A percentile compares a stretch with the other conserved stretches of the same genome.
Conservation (phyloP, 2,329 filamentous ascomycete species). For the Scedosporium aurantiacum region DNA sequence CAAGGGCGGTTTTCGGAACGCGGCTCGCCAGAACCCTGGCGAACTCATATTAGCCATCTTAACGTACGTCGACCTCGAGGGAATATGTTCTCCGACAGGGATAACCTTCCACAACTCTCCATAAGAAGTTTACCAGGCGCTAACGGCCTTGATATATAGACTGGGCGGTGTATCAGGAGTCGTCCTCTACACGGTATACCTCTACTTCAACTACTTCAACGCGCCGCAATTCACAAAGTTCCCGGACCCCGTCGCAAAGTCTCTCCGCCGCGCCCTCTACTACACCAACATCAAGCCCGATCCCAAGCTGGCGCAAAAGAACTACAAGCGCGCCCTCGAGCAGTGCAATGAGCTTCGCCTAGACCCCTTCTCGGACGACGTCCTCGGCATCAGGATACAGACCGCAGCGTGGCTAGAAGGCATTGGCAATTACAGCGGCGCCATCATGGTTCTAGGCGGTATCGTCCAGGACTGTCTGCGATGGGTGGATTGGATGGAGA, state of each 20-base stretch:
- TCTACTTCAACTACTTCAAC: conserved; percentile 46
- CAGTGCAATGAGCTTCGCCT: conserved; percentile 63
- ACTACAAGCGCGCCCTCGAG: conserved; percentile 70
- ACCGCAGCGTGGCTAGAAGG: conserved; percentile 71
- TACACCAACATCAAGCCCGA: conserved; percentile 71
- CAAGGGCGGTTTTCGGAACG: conserved; percentile 20
- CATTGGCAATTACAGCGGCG: conserved; percentile 55
- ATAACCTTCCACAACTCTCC: too few species aligned
- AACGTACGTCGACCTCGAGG: conserved; percentile 20
- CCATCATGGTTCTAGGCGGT: conserved; percentile 69
- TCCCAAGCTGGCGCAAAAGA: conserved; percentile 65
- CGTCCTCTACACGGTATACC: conserved; percentile 26
- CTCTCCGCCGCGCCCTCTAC: conserved; percentile 75
- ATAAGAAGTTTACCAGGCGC: too few species aligned
- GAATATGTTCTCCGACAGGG: too few species aligned
- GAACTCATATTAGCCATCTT: conserved; percentile 30
- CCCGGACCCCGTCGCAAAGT: conserved; percentile 62
- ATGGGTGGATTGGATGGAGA: conserved; percentile 47
- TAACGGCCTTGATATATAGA: conserved; percentile 14
- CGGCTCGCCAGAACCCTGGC: conserved; percentile 31
- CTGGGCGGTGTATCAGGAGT: conserved; percentile 21
- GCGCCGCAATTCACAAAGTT: conserved; percentile 43
- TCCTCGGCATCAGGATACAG: conserved; percentile 79
- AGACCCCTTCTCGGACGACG: conserved; percentile 83
- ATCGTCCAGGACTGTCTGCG: conserved; percentile 56